Percentiles rank a stretch among this genome's conserved stretches.
These are phyloP conservation scores for Picochlorum sp. DNA, from an alignment of 139 green algal species.

Conservation along the genomic window DNA sequence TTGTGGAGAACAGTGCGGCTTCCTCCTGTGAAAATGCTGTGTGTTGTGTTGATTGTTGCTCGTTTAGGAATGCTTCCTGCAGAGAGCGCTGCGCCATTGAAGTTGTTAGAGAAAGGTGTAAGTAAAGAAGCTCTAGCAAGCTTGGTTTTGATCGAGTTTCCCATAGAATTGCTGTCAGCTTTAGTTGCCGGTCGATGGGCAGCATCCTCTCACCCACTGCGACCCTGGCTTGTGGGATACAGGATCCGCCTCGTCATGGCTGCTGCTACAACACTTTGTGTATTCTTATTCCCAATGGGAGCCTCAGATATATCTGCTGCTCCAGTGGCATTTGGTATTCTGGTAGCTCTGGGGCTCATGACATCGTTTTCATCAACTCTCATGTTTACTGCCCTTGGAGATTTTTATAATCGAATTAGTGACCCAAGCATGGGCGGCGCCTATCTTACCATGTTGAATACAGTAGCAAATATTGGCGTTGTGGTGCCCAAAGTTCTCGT, in stretches of 20 bases:
- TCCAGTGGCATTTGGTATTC: slow-evolving; percentile 33
- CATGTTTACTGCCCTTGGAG: slow-evolving; percentile 80
- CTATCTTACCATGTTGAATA: slow-evolving; percentile 94
- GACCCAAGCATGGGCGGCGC: slow-evolving; percentile 72
- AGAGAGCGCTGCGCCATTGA: slow-evolving; percentile 63
- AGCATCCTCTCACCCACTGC: slow-evolving; percentile 37
- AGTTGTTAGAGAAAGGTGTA: slow-evolving; percentile 86
- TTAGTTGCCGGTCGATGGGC: slow-evolving; percentile 70
- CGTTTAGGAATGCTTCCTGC: slow-evolving; percentile 64
- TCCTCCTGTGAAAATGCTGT: slow-evolving; percentile 56
- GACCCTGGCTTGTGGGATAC: slow-evolving; percentile 64
- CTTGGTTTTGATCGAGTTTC: slow-evolving; percentile 72
- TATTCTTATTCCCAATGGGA: slow-evolving; percentile 25
- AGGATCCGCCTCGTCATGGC: slow-evolving; percentile 39
- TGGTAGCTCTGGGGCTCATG: slow-evolving; percentile 45
- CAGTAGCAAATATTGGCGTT: slow-evolving; percentile 85
- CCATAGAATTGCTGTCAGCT: slow-evolving; percentile 70
- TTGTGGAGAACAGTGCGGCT: slow-evolving; percentile 53
- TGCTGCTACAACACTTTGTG: slow-evolving; percentile 29
- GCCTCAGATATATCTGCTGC: slow-evolving; percentile 34
- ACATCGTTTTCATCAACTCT: slow-evolving; percentile 72
- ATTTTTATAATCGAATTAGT: slow-evolving; percentile 69
- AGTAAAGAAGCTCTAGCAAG: slow-evolving; percentile 71
- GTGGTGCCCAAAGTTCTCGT: slow-evolving; percentile 64
- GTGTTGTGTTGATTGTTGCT: slow-evolving; percentile 59